Evolutionary conservation across 2,329 filamentous ascomycete genomes (phyloP).

Genomic region (Thelonectria discophora): DNA sequence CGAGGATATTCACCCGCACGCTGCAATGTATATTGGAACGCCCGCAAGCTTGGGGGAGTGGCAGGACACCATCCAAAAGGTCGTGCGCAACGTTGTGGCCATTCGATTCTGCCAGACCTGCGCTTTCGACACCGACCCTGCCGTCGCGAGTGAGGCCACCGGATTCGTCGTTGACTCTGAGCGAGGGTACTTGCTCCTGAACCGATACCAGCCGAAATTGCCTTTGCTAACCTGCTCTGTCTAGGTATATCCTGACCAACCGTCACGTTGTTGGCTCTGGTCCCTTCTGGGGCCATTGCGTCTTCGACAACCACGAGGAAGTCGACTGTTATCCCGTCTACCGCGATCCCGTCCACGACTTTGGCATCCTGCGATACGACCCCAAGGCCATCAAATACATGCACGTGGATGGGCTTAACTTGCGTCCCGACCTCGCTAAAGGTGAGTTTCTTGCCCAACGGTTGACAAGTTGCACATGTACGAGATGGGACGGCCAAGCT

Average conservation of each 20-base stretch:
- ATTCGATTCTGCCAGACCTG: constrained; percentile 99
- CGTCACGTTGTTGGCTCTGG: constrained; percentile 94
- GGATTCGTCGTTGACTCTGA: constrained; percentile 98
- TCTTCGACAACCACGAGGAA: constrained; percentile 98
- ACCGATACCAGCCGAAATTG: no score
- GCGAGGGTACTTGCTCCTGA: constrained; percentile 68
- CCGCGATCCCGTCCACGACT: constrained; percentile 97
- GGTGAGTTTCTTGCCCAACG: constrained; percentile 50
- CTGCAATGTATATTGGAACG: constrained; percentile 48
- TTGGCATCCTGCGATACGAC: constrained; percentile 95
- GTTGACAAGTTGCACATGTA: not conserved
- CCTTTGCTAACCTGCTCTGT: constrained; percentile 8
- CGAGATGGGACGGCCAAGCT: constrained; percentile 19
- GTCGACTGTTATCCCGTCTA: constrained; percentile 97
- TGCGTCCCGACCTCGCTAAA: constrained; percentile 86
- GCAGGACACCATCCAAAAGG: constrained; percentile 94
- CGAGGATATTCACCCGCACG: constrained; percentile 50
- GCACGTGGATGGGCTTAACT: constrained; percentile 80
- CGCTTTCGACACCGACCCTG: constrained; percentile 96
- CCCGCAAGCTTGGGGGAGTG: constrained; percentile 70
- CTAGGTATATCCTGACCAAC: constrained; percentile 82
- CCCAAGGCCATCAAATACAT: constrained; percentile 98
- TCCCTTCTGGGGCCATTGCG: constrained; percentile 97
- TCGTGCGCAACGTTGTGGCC: constrained; percentile 96
- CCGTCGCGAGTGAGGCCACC: constrained; percentile 93